Evolutionary conservation across 2,329 filamentous ascomycete genomes (phyloP).

Genomic region (Ustulina deusta): DNA sequence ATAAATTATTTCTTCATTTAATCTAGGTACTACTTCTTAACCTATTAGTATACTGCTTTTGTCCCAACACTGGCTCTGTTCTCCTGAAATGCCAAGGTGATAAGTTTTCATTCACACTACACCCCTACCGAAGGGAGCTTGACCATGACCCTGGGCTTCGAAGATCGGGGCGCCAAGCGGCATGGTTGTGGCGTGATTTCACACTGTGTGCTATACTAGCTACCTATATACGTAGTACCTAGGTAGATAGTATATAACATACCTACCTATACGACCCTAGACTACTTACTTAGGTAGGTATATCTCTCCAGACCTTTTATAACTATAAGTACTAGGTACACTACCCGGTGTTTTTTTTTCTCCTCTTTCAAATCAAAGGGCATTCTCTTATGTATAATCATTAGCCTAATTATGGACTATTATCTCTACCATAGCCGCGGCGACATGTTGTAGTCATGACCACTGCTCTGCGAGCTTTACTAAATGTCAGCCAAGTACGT

Average conservation of each 20-base stretch:
- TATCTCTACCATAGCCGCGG: too few species aligned
- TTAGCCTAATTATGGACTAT: too few species aligned
- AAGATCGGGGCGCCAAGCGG: slow-evolving; percentile 25
- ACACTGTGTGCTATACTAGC: not conserved
- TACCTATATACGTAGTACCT: too few species aligned
- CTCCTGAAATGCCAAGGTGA: not conserved
- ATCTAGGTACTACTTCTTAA: too few species aligned
- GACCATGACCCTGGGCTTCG: not conserved
- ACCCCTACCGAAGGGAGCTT: not conserved
- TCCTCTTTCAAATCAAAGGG: too few species aligned
- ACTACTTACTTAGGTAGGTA: too few species aligned
- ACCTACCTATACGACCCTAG: not conserved
- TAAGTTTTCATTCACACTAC: not conserved
- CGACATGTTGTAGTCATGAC: not conserved
- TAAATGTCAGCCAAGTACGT: not conserved
- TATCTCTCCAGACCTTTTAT: too few species aligned
- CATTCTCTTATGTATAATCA: too few species aligned
- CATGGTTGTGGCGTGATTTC: slow-evolving; percentile 10
- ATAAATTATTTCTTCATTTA: not conserved
- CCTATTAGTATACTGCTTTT: too few species aligned
- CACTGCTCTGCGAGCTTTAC: not conserved
- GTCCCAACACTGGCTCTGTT: not conserved
- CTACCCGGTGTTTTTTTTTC: too few species aligned
- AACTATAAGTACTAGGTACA: too few species aligned
- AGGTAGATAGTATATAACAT: too few species aligned